Evolutionary conservation across 805 yeast species (phyloP), one percentile per base, ranked within the genome.

Genomic region (Candida chauliodis): DNA sequence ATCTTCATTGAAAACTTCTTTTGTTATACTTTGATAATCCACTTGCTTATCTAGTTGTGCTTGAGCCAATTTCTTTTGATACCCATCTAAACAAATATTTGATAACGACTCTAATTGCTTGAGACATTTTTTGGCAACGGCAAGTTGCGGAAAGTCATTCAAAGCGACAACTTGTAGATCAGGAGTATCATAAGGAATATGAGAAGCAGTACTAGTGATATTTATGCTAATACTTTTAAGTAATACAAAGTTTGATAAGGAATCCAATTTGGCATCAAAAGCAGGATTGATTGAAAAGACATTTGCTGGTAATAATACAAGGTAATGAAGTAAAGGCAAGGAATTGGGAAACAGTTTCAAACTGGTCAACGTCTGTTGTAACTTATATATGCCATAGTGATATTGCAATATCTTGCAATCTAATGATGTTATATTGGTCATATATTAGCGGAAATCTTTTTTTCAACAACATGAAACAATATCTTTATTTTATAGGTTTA

Each of bases 351-450:
- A 15, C 11, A 16, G 17, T 17, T 47, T 55, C n/a, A 73, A 47
- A 17, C 65, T 52, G 13, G 63, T 54, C 3, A 59, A 42, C 32
- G 73, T 53, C 23, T 58, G 56, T 25, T 61, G 61, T 18, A 79
- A 49, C 50, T 79, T 79, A 40, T 58, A 52, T 2, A 73, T 59
- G 8, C 79, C 75, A 48, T 76, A 76, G 39, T 70, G 72, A 54
- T 74, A 82, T 52, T 82, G 85, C 3, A 81, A 55, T 16, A 78
- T 64, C 43, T 73, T 72, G 10, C 43, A 38, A 30, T 42, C 45
- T 17, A 38, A 16, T 9, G 42, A 42, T 21, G 45, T 38, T 19
- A 41, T 41, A 5, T 21, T 18, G 9, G 33, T 6, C 30, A 27
- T 27, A 7, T 26, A 8, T 11, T 27, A 14, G 30, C 30, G 30